Evolutionary conservation across 2,329 filamentous ascomycete species (phyloP), one percentile per base, ranked within the genome.

Genomic region (Metarhizium anisopliae): DNA sequence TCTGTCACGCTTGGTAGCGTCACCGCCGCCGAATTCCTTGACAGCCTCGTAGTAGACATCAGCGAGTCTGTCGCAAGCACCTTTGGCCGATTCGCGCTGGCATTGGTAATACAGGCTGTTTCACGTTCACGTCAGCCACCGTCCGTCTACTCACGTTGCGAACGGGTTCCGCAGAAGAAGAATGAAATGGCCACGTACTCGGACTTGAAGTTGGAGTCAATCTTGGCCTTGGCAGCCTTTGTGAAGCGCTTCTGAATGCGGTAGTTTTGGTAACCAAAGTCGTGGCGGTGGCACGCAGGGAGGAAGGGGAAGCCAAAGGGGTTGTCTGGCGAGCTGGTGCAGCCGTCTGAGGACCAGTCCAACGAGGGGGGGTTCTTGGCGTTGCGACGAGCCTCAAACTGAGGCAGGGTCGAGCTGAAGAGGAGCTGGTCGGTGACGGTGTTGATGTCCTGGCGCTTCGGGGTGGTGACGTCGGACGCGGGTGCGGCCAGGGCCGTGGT

Each of bases 251-350:
- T 65, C 61, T 82, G 78, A 2, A 53, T 56, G 53, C 77, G 76
- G 64, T 74, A 82, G 67, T 83, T 83, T 18, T 72, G 67, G 63
- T 80, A 80, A 1, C 78, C 79, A 63, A 83, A 83, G 61, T 83
- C 80, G 58, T 83, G 80, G 6, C 80, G 77, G 57, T 77, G 66
- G 68, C 78, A 81, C 13, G 71, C 73, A 0, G 70, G 72, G 3
- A 66, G 29, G 43, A 77, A 78, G 11, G 72, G 67, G 61, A 74
- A 78, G 2, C 70, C 70, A 35, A 72, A 69, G 0, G 74, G 74
- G 59, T 75, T 76, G 52, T 77, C 71, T 0, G 73, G 73, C 2
- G 73, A 72, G 0, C 59, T 62, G 4, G 70, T 71, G 68, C 74
- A 77, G 49, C 70, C 72, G 53, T 77, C 73, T 1, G 74, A 74